Evolutionary conservation across 768 basidiomycete species (phyloP).

Genomic region (Pleurotus djamor): DNA sequence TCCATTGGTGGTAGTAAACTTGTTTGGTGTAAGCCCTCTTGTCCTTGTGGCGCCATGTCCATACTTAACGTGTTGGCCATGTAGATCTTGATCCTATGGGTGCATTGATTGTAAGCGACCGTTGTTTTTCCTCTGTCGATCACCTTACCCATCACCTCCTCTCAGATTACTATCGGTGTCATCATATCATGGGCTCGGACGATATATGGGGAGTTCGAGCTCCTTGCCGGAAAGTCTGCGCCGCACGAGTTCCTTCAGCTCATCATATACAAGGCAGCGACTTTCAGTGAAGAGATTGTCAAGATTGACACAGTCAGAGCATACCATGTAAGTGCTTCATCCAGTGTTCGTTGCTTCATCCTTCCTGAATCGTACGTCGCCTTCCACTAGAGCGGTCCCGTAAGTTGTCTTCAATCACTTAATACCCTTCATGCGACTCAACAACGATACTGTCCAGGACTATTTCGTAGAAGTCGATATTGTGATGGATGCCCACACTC

Average conservation of each 20-base stretch:
- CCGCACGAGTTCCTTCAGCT: slow-evolving; percentile 90
- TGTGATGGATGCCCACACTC: slow-evolving; percentile 86
- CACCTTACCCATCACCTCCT: slow-evolving; percentile 5
- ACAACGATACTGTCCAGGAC: slow-evolving; percentile 36
- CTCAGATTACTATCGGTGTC: slow-evolving; percentile 76
- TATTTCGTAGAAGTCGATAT: slow-evolving; percentile 95
- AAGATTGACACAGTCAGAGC: slow-evolving; percentile 90
- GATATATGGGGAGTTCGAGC: slow-evolving; percentile 75
- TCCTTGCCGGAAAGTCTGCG: slow-evolving; percentile 89
- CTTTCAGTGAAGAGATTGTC: slow-evolving; percentile 83
- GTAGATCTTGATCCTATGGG: slow-evolving; percentile 76
- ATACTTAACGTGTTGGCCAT: not conserved
- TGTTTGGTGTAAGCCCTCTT: slow-evolving; percentile 65
- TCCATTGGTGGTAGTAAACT: slow-evolving; percentile 78
- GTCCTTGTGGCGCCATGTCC: not conserved
- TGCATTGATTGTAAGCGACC: slow-evolving; percentile 58
- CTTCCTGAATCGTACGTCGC: not conserved
- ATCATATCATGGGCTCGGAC: slow-evolving; percentile 77
- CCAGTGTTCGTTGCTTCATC: not conserved
- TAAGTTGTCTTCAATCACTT: slow-evolving; percentile 24
- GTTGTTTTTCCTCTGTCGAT: not conserved
- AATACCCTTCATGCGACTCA: not conserved
- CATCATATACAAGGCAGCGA: slow-evolving; percentile 88
- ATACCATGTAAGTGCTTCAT: slow-evolving; percentile 66
- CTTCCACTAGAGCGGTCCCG: slow-evolving; percentile 62